Evolutionary conservation across 1,284 basidiomycete species (phyloP).

Genomic region (Ceratobasidium sp.): DNA sequence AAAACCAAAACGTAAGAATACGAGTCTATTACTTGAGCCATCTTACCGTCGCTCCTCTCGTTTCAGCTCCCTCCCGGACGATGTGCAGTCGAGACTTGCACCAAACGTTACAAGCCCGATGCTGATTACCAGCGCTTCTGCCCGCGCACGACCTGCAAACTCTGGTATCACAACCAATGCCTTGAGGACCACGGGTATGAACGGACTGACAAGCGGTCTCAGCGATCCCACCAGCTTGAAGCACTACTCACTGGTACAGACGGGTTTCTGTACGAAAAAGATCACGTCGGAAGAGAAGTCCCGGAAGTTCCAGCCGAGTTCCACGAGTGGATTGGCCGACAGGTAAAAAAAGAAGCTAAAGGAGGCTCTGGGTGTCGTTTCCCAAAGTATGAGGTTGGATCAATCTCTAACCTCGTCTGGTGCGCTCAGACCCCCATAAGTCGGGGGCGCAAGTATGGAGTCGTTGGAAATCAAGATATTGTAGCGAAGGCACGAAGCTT

Average conservation of each 20-base stretch:
- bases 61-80: constrained; percentile 31
- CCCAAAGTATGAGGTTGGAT: neutral
- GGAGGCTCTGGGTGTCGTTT: neutral
- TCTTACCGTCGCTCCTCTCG: neutral
- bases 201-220: too few relatives aligned
- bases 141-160: neutral
- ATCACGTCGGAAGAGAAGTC: neutral
- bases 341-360: neutral
- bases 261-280: neutral
- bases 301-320: neutral
- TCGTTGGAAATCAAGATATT: constrained; percentile 16
- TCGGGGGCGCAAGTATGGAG: constrained; percentile 8
- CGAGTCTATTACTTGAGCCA: neutral
- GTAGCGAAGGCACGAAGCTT: constrained; percentile 10
- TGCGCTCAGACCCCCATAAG: constrained; percentile 20
- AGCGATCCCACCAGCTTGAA: neutral
- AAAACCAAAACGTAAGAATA: neutral
- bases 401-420: neutral
- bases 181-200: neutral
- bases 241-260: neutral
- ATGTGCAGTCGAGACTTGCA: neutral
- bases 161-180: constrained; percentile 28
- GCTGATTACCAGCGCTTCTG: constrained; percentile 16
- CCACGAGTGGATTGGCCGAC: neutral
- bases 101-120: constrained; percentile 16